Evolutionary conservation across 148 eudicot genomes (phyloP).

Genomic region (Chenopodium berlandieri): DNA sequence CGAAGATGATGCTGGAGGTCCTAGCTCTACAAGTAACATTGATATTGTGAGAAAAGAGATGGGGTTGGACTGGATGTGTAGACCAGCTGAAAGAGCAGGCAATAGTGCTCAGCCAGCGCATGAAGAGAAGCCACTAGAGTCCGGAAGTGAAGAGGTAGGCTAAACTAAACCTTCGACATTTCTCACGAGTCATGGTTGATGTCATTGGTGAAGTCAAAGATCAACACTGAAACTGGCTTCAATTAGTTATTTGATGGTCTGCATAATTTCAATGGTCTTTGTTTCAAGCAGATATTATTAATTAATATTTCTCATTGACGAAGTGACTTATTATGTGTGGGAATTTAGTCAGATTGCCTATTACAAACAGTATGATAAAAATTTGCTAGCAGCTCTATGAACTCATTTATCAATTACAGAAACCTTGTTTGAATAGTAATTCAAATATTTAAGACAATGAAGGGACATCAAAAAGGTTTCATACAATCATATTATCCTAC

Average conservation of each 20-base stretch:
- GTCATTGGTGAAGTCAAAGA: background rate
- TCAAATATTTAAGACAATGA: background rate
- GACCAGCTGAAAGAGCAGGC: conserved; percentile 48
- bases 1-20: conserved; percentile 36
- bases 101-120: conserved; percentile 26
- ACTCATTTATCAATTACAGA: too few species aligned
- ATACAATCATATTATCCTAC: background rate
- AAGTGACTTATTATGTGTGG: background rate
- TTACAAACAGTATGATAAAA: background rate
- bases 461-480: background rate
- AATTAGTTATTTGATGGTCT: background rate
- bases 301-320: background rate
- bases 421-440: background rate
- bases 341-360: background rate
- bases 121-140: conserved; percentile 43
- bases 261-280: background rate
- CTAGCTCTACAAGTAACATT: conserved; percentile 22
- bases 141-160: conserved; percentile 60
- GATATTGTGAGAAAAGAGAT: conserved; percentile 64
- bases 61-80: conserved; percentile 97
- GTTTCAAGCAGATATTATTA: conserved; percentile 1
- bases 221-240: background rate
- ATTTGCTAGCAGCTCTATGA: background rate
- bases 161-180: background rate
- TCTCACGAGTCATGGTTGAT: background rate